Evolutionary conservation across 169 alveolate genomes (phyloP).

Genomic region (Cryptosporidium tyzzeri): DNA sequence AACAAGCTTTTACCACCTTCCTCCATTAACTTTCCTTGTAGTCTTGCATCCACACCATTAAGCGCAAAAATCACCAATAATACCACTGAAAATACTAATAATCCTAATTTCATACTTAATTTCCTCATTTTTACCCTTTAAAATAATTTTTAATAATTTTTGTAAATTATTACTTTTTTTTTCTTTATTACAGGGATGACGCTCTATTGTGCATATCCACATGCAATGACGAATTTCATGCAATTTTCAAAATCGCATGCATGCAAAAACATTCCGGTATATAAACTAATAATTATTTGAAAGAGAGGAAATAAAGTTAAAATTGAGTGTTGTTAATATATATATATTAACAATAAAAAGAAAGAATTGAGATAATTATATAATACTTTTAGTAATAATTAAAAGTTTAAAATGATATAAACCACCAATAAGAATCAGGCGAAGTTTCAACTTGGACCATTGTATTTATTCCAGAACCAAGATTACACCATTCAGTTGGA

Average conservation of each 20-base stretch:
- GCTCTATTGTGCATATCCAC: slow-evolving; percentile 10
- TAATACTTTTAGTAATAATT: neutral
- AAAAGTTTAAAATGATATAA: slow-evolving; percentile 9
- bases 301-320: neutral
- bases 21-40: slow-evolving; percentile 6
- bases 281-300: neutral
- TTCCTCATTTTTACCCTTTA: slow-evolving; percentile 2
- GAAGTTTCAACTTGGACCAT: slow-evolving; percentile 27
- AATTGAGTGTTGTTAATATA: neutral
- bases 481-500: slow-evolving; percentile 56
- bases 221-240: slow-evolving; percentile 11
- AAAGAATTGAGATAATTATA: neutral
- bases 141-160: neutral
- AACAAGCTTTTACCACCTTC: neutral
- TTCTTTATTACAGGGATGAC: neutral
- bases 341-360: neutral
- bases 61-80: neutral
- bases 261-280: neutral
- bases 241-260: slow-evolving; percentile 17
- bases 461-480: slow-evolving; percentile 45
- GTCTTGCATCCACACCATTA: slow-evolving; percentile 7
- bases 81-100: neutral
- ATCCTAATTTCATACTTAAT: slow-evolving; percentile 1
- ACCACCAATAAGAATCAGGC: slow-evolving; percentile 76
- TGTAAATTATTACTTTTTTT: slow-evolving; percentile 9